phyloP scores from a whole-genome alignment of 345 rosid species.

The Adansonia digitata region DNA sequence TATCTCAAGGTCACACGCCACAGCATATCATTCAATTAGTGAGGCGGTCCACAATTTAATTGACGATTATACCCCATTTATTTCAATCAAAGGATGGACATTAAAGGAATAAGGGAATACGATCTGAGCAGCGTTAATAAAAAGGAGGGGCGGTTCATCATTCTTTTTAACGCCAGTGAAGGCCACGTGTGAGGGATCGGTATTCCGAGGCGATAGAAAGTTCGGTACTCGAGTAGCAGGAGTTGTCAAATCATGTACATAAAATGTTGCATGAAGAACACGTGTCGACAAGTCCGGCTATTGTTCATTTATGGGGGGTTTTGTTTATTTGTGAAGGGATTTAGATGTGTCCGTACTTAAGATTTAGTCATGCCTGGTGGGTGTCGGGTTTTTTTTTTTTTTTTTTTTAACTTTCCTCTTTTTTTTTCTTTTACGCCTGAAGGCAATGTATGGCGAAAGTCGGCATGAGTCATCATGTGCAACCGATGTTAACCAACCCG shows the following conservation, averaged over 20 bases:
- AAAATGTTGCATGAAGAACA: conserved; percentile 20
- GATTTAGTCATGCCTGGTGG: conserved; percentile 4
- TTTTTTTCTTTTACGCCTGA: neutral
- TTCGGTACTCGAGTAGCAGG: conserved; percentile 16
- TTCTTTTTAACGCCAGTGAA: neutral
- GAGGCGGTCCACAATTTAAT: conserved; percentile 1
- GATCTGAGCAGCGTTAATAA: neutral
- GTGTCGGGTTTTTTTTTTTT: no score
- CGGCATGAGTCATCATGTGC: conserved; percentile 22
- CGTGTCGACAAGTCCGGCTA: conserved; percentile 18
- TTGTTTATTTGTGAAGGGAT: neutral
- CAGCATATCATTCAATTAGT: conserved; percentile 2
- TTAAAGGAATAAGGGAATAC: neutral
- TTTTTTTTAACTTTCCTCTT: no score
- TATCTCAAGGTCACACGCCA: neutral
- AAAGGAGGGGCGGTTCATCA: neutral
- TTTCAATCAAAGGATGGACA: no score
- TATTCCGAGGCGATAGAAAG: conserved; percentile 1
- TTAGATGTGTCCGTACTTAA: neutral
- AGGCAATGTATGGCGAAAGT: neutral
- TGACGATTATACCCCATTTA: no score
- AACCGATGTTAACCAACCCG: conserved; percentile 13
- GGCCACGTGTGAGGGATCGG: conserved; percentile 19
- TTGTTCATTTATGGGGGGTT: neutral
- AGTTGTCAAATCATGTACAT: conserved; percentile 13